Evolutionary conservation across 495 filamentous ascomycete genomes (phyloP).

Genomic region (Tuber umbilicatum): DNA sequence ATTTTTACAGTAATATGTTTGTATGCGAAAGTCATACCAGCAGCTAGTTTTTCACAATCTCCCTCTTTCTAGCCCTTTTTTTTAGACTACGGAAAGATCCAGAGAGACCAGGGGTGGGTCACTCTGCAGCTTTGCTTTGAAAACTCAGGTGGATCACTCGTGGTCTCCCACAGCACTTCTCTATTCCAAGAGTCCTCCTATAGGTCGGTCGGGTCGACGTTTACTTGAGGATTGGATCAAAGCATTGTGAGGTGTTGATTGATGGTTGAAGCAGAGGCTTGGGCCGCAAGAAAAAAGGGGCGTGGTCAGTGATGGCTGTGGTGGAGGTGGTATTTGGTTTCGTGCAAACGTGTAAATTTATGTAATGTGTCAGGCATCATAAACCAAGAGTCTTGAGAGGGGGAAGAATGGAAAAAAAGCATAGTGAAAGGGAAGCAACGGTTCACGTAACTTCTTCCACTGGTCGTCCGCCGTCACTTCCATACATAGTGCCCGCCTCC

Average conservation of each 20-base stretch:
- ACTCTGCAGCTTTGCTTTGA: background rate
- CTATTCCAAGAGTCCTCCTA: background rate
- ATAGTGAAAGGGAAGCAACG: slow-evolving; percentile 19
- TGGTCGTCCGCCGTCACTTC: slow-evolving; percentile 33
- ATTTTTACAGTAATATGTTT: background rate
- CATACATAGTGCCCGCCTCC: slow-evolving; percentile 19
- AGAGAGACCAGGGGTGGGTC: slow-evolving; percentile 1
- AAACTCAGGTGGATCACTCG: background rate
- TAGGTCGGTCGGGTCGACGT: background rate
- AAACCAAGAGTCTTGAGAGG: slow-evolving; percentile 16
- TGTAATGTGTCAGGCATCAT: slow-evolving; percentile 3
- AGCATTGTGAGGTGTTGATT: slow-evolving; percentile 12
- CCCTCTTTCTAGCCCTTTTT: slow-evolving; percentile 10
- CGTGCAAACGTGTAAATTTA: background rate
- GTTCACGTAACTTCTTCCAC: slow-evolving; percentile 14
- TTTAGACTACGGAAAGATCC: slow-evolving; percentile 18
- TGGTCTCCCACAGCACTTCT: background rate
- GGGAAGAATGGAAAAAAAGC: slow-evolving; percentile 10
- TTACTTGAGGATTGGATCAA: background rate
- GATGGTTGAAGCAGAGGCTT: slow-evolving; percentile 9
- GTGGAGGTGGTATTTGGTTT: background rate
- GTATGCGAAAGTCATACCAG: background rate
- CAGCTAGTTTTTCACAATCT: background rate
- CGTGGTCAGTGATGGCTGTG: slow-evolving; percentile 9
- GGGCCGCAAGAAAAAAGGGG: slow-evolving; percentile 27